Evolutionary conservation across 2,329 filamentous ascomycete species (phyloP), one percentile per base, ranked within the genome.

Genomic region (Phialophora verrucosa): DNA sequence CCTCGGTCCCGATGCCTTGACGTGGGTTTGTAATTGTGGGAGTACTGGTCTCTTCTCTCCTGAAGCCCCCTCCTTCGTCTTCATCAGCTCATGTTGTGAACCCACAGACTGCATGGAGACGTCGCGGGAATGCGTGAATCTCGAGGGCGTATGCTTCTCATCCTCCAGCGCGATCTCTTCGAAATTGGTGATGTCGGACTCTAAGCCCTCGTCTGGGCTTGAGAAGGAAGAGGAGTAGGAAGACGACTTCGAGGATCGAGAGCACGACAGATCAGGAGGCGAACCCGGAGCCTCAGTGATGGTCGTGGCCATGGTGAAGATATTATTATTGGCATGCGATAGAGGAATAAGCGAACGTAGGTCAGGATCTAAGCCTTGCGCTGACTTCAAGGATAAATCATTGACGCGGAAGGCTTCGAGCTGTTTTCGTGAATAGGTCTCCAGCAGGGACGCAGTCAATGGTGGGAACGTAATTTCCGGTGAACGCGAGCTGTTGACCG

Each of bases 141-240:
- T 29, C 11, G 63, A 29, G n/a, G 59, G 25, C 4, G 56, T 58
- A 31, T 83, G 83, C 29, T 79, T 73, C 68, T 93, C 89, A 73
- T 91, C 89, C 67, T 93, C 90, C 32, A 98, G 87, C 12, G 91
- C 92, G 76, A 97, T 97, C 71, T 97, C 94, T 77, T 98, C 94
- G 74, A 97, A 97, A 77, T 97, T 89, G 70, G 88, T 88, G 65
- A 90, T 86, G 75, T 96, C 91, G 60, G 88, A 84, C 54, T 91
- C 81, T 59, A 88, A 84, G 42, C 69, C 69, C 59, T 72, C 69
- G 14, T 51, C 49, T 11, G 71, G 67, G 72, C 91, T 91, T 74
- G 92, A 90, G 74, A 87, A 82, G 60, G 89, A 90, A 68, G 93
- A 96, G 73, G 90, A 90, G 74, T 94, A 91, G 58, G 92, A 96